Base-by-base conservation (phyloP, 148 eudicot species). In the Linanthus parryae region DNA sequence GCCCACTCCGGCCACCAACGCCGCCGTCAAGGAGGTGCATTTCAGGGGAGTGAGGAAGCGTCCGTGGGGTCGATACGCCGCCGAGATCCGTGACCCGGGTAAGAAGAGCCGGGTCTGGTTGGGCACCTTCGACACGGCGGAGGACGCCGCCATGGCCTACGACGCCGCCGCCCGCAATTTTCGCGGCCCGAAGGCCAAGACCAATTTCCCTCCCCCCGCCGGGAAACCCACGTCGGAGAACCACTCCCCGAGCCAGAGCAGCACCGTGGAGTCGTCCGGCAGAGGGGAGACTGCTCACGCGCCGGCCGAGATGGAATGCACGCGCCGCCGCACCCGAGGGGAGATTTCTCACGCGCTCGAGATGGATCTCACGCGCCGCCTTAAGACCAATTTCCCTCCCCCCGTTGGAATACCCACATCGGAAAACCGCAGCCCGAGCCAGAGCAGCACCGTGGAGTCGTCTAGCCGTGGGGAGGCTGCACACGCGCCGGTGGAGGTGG, bases 61-160 rank as follows among this genome's bases (percentile, higher is more conserved):
- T 39, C 72, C 72, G 12, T 67, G 72, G 72, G 72, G 72, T 2
- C 46, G 72, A 2, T 67, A 67, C 62, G 72, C 72, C 15, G 72
- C 72, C 7, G 72, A 67, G 62, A 67, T 67, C 24, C 38, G 72
- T 2, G 67, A 67, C 9, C 72, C 72, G 0, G 22, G 24, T 11
- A 67, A 61, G 62, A 67, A 56, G 52, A 67, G 62, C 50, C 75
- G 71, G 0, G 71, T 71, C n/a, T 71, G 71, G 71, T 22, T n/a
- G n/a, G n/a, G n/a, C n/a, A n/a, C n/a, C n/a, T n/a, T n/a, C n/a
- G n/a, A n/a, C n/a, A n/a, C n/a, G n/a, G n/a, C n/a, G n/a, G n/a
- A n/a, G n/a, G n/a, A n/a, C n/a, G n/a, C n/a, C n/a, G n/a, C n/a
- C n/a, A n/a, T n/a, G n/a, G n/a, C n/a, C n/a, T n/a, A n/a, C n/a